Conservation (phyloP, 768 basidiomycete species). For the Holtermannia corniformis region DNA sequence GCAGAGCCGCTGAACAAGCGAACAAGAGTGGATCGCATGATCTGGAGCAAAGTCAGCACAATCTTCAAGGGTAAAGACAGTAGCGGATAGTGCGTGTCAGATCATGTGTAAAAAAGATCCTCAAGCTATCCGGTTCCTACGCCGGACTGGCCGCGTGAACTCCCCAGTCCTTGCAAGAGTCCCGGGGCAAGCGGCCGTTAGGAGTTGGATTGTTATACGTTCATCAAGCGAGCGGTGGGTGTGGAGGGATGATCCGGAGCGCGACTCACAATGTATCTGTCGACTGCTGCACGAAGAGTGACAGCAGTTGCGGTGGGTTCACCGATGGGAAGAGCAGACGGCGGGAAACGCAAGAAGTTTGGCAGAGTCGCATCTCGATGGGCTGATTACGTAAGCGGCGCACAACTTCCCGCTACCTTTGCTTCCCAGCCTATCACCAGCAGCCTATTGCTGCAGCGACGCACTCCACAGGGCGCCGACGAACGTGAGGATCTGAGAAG, state of each 20-base stretch:
- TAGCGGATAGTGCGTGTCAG: neutral
- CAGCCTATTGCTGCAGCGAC: conserved; percentile 22
- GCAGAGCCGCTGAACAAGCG: neutral
- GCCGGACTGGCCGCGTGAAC: neutral
- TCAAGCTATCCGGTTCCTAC: neutral
- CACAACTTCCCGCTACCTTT: too few species aligned
- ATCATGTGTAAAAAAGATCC: neutral
- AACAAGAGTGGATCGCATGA: neutral
- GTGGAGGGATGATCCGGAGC: neutral
- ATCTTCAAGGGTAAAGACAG: neutral
- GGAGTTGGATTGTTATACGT: neutral
- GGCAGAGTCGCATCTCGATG: neutral
- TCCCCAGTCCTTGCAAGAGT: neutral
- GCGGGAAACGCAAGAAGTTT: neutral
- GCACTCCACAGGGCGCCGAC: conserved; percentile 51
- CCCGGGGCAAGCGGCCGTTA: neutral
- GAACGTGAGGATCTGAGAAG: conserved; percentile 70
- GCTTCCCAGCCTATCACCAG: neutral
- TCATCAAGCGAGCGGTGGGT: neutral
- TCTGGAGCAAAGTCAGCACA: neutral
- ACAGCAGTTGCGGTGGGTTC: neutral
- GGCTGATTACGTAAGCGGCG: neutral
- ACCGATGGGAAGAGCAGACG: neutral
- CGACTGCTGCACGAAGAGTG: neutral
- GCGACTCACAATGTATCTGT: neutral